phyloP scores from a whole-genome alignment of 2,329 filamentous ascomycete genomes.

The Penicillium vulpinum region DNA sequence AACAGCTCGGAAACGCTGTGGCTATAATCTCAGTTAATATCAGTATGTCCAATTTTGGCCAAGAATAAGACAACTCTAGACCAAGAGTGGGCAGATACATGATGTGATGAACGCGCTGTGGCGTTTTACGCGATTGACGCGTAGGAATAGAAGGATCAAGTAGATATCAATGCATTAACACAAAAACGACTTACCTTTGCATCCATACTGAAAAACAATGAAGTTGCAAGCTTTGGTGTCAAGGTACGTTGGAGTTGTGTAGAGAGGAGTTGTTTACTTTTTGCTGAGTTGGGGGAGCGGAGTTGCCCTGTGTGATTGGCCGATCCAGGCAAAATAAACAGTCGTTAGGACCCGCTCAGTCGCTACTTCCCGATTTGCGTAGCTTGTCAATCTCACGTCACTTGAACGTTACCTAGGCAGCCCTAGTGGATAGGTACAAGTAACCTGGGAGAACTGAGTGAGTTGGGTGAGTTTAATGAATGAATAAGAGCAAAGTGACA shows the following conservation, averaged over 20 bases:
- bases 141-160: neutral
- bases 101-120: neutral
- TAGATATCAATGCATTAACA: conserved; percentile 5
- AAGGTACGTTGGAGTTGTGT: neutral
- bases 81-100: neutral
- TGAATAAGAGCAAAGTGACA: neutral
- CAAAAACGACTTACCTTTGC: conserved; percentile 43
- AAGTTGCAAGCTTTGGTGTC: conserved; percentile 4
- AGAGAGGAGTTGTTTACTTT: conserved; percentile 27
- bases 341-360: conserved; percentile 5
- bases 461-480: neutral
- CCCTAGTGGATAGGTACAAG: too few species aligned
- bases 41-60: neutral
- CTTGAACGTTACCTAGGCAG: neutral
- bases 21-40: conserved; percentile 51
- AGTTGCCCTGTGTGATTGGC: conserved; percentile 21
- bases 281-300: conserved; percentile 24
- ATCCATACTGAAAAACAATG: conserved; percentile 42
- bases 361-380: neutral
- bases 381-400: too few species aligned
- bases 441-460: neutral
- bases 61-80: neutral
- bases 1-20: conserved; percentile 65
- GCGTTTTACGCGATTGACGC: neutral
- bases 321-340: conserved; percentile 28